Evolutionary conservation across 331 rosid genomes (phyloP).

Genomic region (Acacia pycnantha): DNA sequence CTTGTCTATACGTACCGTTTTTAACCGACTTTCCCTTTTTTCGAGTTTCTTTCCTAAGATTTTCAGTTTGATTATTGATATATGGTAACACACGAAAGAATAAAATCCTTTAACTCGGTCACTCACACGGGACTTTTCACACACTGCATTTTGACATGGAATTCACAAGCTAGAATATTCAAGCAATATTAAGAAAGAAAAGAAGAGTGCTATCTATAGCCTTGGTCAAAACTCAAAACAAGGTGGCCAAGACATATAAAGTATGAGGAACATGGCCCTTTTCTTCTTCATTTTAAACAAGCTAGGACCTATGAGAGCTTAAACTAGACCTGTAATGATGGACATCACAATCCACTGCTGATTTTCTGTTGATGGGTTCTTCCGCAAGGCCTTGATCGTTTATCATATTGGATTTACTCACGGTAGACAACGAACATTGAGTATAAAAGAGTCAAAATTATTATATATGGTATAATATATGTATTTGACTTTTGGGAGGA

Average conservation of each 20-base stretch:
- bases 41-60: not conserved
- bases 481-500: conserved; percentile 38
- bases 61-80: not conserved
- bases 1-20: not conserved
- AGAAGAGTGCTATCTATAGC: too few species aligned
- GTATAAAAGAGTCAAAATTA: not conserved
- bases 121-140: not conserved
- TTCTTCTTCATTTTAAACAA: not conserved
- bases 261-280: not conserved
- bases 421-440: not conserved
- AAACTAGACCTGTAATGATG: conserved; percentile 13
- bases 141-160: not conserved
- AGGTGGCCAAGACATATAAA: not conserved
- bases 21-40: not conserved
- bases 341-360: conserved; percentile 27
- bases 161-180: not conserved
- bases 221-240: not conserved
- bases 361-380: conserved; percentile 21
- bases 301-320: not conserved
- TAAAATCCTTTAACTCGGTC: not conserved
- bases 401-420: conserved; percentile 23
- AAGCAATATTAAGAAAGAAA: not conserved
- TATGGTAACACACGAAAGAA: not conserved
- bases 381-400: conserved; percentile 21
- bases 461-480: not conserved